Percentiles rank a stretch among this genome's conserved stretches.
Conservation (phyloP, 116 monocot genomes). For the Posidonia oceanica region DNA sequence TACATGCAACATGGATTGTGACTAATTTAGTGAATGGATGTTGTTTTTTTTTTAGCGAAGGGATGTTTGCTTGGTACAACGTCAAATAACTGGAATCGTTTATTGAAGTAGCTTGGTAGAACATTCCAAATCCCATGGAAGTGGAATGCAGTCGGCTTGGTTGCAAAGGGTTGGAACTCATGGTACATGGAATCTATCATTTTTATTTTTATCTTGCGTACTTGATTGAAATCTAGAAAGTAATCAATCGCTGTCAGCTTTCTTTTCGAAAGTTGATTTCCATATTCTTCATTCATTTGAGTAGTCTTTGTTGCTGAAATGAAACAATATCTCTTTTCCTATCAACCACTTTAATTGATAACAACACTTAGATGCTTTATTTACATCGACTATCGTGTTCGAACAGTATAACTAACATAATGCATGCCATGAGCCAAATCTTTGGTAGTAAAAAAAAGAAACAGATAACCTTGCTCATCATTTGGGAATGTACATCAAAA, state of each 20-base stretch:
- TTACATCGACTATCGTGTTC: neutral
- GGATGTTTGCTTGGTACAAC: too few relatives aligned
- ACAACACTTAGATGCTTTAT: neutral
- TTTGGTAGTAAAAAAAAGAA: too few relatives aligned
- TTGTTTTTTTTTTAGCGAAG: too few relatives aligned
- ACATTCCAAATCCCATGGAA: too few relatives aligned
- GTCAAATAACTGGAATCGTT: too few relatives aligned
- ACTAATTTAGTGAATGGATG: too few relatives aligned
- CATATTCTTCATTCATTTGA: neutral
- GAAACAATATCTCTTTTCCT: too few relatives aligned
- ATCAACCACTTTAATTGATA: neutral
- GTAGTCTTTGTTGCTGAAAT: too few relatives aligned
- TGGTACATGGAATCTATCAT: neutral
- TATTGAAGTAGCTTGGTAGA: too few relatives aligned
- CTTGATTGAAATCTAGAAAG: neutral
- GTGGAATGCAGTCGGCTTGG: neutral
- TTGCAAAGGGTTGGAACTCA: neutral
- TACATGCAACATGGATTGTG: too few relatives aligned
- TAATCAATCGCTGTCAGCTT: neutral
- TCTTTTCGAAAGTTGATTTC: too few relatives aligned
- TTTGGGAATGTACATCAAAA: neutral
- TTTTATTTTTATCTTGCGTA: neutral
- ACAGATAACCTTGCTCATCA: neutral
- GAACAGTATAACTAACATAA: neutral
- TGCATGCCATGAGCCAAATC: neutral